Evolutionary conservation across 106 monocot genomes (phyloP).

Genomic region (Apostasia shenzhenica): DNA sequence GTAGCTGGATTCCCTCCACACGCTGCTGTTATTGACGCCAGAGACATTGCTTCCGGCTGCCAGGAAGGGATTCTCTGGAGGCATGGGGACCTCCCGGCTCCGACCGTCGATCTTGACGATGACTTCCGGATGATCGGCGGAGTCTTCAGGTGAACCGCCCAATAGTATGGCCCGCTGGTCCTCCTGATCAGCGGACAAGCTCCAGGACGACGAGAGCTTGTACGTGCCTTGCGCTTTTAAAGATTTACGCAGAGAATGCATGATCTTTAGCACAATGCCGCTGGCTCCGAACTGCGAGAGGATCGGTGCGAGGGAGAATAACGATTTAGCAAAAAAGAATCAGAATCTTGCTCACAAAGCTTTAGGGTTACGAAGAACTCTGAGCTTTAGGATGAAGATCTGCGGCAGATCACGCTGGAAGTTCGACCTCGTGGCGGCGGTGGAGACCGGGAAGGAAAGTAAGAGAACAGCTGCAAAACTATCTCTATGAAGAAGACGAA

Average conservation of each 20-base stretch:
- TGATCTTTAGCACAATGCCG: slow-evolving; percentile 2
- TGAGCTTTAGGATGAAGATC: too few species aligned
- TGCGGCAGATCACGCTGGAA: too few species aligned
- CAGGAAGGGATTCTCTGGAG: too few species aligned
- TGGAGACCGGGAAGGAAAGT: too few species aligned
- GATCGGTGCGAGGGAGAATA: too few species aligned
- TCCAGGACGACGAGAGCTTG: slow-evolving; percentile 9
- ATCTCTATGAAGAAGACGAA: too few species aligned
- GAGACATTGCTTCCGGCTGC: not conserved
- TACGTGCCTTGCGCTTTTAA: slow-evolving; percentile 30
- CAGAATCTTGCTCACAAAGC: too few species aligned
- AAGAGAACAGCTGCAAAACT: too few species aligned
- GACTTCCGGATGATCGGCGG: slow-evolving; percentile 12
- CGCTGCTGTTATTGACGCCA: not conserved
- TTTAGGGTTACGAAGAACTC: too few species aligned
- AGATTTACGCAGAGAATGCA: slow-evolving; percentile 39
- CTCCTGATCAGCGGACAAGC: not conserved
- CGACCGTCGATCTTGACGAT: slow-evolving; percentile 32
- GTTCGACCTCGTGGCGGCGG: too few species aligned
- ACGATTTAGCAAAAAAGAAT: too few species aligned
- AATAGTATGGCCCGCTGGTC: slow-evolving; percentile 40
- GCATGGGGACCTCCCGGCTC: not conserved
- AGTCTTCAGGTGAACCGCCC: slow-evolving; percentile 2
- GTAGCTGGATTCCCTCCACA: slow-evolving; percentile 21
- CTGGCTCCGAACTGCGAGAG: not conserved